phyloP scores from a whole-genome alignment of 768 basidiomycete genomes.

The Tulasnella sp. region DNA sequence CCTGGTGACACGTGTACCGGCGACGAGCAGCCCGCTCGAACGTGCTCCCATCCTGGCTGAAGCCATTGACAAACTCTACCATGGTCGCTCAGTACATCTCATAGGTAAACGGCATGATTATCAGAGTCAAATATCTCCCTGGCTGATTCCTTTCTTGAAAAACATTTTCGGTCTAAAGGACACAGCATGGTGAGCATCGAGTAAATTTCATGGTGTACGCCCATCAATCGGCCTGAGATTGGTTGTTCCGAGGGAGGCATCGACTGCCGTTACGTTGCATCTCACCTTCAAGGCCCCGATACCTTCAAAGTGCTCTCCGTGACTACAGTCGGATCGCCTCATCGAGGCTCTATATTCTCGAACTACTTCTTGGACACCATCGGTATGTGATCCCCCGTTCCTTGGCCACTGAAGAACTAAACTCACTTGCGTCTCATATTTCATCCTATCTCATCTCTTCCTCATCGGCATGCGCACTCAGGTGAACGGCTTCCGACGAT shows the following conservation, averaged over 20 bases:
- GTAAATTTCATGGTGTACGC: conserved; percentile 17
- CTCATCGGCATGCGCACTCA: too few relatives aligned
- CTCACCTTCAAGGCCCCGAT: conserved; percentile 55
- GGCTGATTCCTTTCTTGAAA: conserved; percentile 22
- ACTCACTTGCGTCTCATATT: too few relatives aligned
- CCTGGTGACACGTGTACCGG: conserved; percentile 87
- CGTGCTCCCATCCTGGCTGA: conserved; percentile 84
- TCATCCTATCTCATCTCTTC: conserved; percentile 25
- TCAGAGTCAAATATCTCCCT: too few relatives aligned
- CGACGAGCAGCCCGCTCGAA: conserved; percentile 78
- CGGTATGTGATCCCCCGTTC: conserved; percentile 38
- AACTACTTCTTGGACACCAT: conserved; percentile 74
- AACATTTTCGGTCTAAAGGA: conserved; percentile 30
- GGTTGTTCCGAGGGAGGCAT: conserved; percentile 67
- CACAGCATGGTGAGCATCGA: conserved; percentile 55
- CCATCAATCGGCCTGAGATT: conserved; percentile 14
- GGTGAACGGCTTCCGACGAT: conserved; percentile 31
- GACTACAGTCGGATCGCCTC: conserved; percentile 92
- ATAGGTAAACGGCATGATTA: conserved; percentile 44
- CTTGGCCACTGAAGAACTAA: too few relatives aligned
- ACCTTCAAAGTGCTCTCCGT: conserved; percentile 75
- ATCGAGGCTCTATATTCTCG: conserved; percentile 87
- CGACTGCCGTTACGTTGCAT: conserved; percentile 82
- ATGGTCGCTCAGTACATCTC: conserved; percentile 77
- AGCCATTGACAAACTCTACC: conserved; percentile 66